These are phyloP conservation scores for Musa beccarii DNA, from an alignment of 176 grass and related monocot genomes.

Conservation along the genomic window DNA sequence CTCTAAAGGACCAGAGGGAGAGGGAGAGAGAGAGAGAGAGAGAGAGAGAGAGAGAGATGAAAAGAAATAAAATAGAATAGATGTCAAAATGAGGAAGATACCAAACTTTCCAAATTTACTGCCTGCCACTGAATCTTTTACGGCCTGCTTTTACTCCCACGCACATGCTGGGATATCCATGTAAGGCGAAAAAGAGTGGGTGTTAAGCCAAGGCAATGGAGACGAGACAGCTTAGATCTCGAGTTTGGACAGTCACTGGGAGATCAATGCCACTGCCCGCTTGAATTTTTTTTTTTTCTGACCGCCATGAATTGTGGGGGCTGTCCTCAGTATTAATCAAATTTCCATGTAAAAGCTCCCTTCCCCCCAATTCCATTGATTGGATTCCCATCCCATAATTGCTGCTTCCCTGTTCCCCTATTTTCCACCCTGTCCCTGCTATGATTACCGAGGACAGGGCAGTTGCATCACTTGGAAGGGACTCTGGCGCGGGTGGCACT, in stretches of 20 bases:
- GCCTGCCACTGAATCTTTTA: background rate
- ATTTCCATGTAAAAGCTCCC: background rate
- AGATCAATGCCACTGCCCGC: too few species aligned
- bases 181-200: too few species aligned
- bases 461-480: slow-evolving; percentile 13
- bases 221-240: too few species aligned
- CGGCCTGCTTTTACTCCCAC: background rate
- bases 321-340: background rate
- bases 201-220: too few species aligned
- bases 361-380: slow-evolving; percentile 3
- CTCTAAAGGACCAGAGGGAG: background rate
- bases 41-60: background rate
- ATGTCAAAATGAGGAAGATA: background rate
- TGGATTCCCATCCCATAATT: background rate
- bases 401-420: background rate
- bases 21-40: background rate
- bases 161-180: background rate
- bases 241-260: too few species aligned
- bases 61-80: background rate
- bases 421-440: slow-evolving; percentile 3
- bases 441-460: background rate
- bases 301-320: background rate
- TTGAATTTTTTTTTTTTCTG: too few species aligned
- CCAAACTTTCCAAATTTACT: background rate
- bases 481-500: slow-evolving; percentile 12